Conservation (phyloP, 371 early-diverging fungal genomes). For the Actinomucor elegans region DNA sequence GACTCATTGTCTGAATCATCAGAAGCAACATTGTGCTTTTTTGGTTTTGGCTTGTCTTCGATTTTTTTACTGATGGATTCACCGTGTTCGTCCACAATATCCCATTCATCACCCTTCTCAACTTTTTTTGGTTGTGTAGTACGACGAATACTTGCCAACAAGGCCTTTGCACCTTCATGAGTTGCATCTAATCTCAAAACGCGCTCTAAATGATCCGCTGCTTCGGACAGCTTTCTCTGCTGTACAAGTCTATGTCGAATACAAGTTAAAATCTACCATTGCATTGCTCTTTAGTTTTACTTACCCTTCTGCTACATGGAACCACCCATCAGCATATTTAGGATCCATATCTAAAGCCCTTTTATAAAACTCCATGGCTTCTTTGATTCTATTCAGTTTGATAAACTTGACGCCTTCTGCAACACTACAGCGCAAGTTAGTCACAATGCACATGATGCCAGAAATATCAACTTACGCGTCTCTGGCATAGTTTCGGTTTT, state of each 20-base stretch:
- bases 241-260: conserved; percentile 24
- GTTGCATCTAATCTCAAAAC: conserved; percentile 33
- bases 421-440: conserved; percentile 22
- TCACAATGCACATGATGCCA: background rate
- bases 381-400: conserved; percentile 26
- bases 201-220: conserved; percentile 35
- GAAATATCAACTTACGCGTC: conserved; percentile 35
- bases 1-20: background rate
- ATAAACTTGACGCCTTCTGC: conserved; percentile 38
- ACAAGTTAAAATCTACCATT: background rate
- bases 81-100: conserved; percentile 26
- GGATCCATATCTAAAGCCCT: conserved; percentile 54
- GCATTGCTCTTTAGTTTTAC: background rate
- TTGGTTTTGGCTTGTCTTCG: too few species aligned
- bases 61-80: background rate
- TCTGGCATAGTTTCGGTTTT: conserved; percentile 47
- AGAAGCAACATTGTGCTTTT: background rate
- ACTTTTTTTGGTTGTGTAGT: conserved; percentile 15
- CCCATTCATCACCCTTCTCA: conserved; percentile 25
- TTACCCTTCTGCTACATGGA: conserved; percentile 48
- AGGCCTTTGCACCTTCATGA: conserved; percentile 31
- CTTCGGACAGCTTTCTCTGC: conserved; percentile 27
- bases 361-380: conserved; percentile 45
- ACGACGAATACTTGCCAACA: conserved; percentile 29
- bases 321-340: conserved; percentile 52